Evolutionary conservation across 2,329 filamentous ascomycete genomes (phyloP).

Genomic region (Elsinoe batatas): DNA sequence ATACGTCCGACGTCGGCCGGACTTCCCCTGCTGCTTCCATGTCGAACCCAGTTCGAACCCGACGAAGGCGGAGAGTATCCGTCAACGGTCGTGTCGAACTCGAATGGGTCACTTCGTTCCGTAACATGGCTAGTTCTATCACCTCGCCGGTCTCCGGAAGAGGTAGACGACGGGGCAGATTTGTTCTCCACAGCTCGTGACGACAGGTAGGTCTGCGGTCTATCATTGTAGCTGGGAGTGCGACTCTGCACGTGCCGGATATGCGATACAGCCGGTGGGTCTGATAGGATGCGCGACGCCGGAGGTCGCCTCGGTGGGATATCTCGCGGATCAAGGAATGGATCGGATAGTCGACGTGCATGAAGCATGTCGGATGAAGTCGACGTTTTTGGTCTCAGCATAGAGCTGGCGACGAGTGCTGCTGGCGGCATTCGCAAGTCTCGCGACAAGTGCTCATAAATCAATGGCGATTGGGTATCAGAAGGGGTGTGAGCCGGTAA

Average conservation of each 20-base stretch:
- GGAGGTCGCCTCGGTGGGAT: conserved; percentile 4
- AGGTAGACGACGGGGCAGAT: not conserved
- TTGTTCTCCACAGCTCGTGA: conserved; percentile 1
- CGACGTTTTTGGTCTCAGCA: conserved; percentile 7
- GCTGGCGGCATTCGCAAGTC: conserved; percentile 1
- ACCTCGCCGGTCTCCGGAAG: not conserved
- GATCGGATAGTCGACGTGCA: conserved; percentile 6
- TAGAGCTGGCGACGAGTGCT: not conserved
- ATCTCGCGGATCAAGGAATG: conserved; percentile 10
- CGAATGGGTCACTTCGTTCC: conserved; percentile 4
- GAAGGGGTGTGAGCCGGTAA: conserved; percentile 4
- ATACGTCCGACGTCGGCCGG: not conserved
- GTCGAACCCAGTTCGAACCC: not conserved
- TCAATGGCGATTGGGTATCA: conserved; percentile 4
- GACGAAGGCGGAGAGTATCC: not conserved
- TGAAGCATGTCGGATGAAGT: conserved; percentile 6
- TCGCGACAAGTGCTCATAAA: conserved; percentile 8
- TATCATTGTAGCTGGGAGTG: conserved; percentile 6
- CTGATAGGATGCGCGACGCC: not conserved
- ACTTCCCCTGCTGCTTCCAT: not conserved
- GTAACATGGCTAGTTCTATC: conserved; percentile 1
- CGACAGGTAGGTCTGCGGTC: not conserved
- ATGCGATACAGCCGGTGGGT: not conserved
- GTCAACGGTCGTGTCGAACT: conserved; percentile 1
- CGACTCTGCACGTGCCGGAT: conserved; percentile 9